Conservation (phyloP, 768 basidiomycete species). For the Leccinum barrowsii region DNA sequence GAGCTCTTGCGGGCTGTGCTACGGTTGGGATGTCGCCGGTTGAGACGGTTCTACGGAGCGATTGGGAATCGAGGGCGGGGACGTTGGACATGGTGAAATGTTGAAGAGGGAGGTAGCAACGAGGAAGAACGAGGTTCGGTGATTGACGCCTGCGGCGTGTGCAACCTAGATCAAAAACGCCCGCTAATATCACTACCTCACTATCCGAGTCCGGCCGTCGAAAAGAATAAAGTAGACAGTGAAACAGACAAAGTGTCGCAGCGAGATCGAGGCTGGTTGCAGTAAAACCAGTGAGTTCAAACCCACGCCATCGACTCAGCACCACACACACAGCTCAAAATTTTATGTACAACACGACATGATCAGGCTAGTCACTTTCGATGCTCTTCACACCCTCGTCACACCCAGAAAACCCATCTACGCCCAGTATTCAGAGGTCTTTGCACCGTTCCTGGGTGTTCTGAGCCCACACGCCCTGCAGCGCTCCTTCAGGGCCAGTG, state of each 20-base stretch:
- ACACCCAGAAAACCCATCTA: conserved; percentile 65
- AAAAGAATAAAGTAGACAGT: background rate
- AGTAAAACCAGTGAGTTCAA: background rate
- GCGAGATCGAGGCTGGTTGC: background rate
- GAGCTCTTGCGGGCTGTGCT: conserved; percentile 24
- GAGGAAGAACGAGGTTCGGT: conserved; percentile 12
- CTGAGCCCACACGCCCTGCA: conserved; percentile 52
- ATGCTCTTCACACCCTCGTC: conserved; percentile 73
- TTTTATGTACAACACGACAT: background rate
- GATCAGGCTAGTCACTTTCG: conserved; percentile 73
- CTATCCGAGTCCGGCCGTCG: conserved; percentile 18
- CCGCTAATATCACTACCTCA: conserved; percentile 5
- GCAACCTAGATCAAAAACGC: conserved; percentile 5
- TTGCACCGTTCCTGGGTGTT: conserved; percentile 63
- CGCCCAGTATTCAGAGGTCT: conserved; percentile 57
- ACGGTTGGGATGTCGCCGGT: conserved; percentile 32
- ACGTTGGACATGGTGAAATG: conserved; percentile 28
- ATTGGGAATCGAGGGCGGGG: conserved; percentile 29
- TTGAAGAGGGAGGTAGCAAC: conserved; percentile 12
- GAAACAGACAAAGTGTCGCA: conserved; percentile 14
- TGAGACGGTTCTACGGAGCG: conserved; percentile 33
- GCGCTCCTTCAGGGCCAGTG: conserved; percentile 59
- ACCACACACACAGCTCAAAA: background rate
- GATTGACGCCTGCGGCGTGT: conserved; percentile 33
- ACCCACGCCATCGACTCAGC: background rate